phyloP scores from a whole-genome alignment of 2,329 filamentous ascomycete genomes.

The Pseudogymnoascus sp. region DNA sequence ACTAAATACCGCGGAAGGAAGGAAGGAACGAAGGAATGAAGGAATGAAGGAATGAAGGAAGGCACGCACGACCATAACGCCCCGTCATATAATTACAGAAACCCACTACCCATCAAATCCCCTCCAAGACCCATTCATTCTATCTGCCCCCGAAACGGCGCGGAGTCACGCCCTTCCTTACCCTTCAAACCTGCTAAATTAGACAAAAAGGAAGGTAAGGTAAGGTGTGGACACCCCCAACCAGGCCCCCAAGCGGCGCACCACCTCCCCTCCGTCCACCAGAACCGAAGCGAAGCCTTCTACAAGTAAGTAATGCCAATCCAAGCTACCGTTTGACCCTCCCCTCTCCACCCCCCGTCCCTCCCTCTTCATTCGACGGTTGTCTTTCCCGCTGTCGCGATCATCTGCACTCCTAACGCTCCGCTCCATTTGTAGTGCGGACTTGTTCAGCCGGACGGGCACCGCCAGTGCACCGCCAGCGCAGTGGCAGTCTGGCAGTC shows the following conservation, averaged over 20 bases:
- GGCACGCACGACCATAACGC: neutral
- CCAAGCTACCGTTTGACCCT: neutral
- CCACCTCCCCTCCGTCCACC: neutral
- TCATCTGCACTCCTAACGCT: neutral
- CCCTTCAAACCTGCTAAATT: neutral
- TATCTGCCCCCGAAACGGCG: neutral
- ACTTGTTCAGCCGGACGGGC: neutral
- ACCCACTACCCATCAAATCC: neutral
- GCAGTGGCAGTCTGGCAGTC: too few species aligned
- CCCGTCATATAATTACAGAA: neutral
- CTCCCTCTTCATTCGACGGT: neutral
- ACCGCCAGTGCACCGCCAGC: too few species aligned
- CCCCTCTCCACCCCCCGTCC: neutral
- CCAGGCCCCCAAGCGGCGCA: neutral
- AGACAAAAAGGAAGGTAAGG: neutral
- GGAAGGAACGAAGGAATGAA: neutral
- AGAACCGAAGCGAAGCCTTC: neutral
- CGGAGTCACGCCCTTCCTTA: neutral
- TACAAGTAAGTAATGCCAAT: neutral
- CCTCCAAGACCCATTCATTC: neutral
- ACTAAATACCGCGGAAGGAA: neutral
- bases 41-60: neutral
- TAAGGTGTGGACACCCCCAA: neutral
- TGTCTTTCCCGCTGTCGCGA: neutral
- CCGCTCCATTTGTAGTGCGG: neutral